Percentiles rank a stretch among this genome's conserved stretches.
phyloP scores from a whole-genome alignment of 106 monocot genomes.

The Dioscorea zingiberensis region DNA sequence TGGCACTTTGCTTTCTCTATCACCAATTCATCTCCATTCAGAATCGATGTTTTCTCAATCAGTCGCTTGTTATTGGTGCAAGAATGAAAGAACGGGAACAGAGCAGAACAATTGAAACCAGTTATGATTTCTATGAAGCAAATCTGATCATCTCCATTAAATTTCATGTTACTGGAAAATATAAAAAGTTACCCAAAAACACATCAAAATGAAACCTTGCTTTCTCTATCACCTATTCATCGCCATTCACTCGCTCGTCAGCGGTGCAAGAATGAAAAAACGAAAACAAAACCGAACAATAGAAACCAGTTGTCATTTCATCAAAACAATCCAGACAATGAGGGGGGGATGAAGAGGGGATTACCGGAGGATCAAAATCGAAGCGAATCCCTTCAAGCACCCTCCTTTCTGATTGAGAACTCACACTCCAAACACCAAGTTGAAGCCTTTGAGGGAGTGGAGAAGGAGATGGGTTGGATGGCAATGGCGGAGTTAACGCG shows the following conservation, averaged over 20 bases:
- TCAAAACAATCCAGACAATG: neutral
- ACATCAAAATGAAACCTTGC: too few species aligned
- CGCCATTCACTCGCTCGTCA: neutral
- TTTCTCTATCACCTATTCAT: neutral
- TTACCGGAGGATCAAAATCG: neutral
- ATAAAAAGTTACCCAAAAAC: too few species aligned
- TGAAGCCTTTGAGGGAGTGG: constrained; percentile 2
- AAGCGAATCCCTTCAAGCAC: neutral
- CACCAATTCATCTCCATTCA: neutral
- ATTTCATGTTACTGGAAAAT: too few species aligned
- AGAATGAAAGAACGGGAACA: neutral
- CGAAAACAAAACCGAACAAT: too few species aligned
- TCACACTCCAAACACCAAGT: neutral
- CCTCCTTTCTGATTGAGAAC: neutral
- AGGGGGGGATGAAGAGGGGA: neutral
- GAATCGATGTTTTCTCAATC: too few species aligned
- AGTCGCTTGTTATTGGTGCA: neutral
- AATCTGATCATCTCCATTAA: too few species aligned
- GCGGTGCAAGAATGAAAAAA: neutral
- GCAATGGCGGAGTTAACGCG: neutral
- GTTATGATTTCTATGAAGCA: neutral
- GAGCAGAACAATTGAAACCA: too few species aligned
- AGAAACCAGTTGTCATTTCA: neutral
- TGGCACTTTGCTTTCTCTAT: neutral
- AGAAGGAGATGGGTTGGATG: neutral